A percentile compares a stretch with the other conserved stretches of the same genome.
Conservation (phyloP, 2,329 filamentous ascomycete species). For the Penicillium sclerotiorum region DNA sequence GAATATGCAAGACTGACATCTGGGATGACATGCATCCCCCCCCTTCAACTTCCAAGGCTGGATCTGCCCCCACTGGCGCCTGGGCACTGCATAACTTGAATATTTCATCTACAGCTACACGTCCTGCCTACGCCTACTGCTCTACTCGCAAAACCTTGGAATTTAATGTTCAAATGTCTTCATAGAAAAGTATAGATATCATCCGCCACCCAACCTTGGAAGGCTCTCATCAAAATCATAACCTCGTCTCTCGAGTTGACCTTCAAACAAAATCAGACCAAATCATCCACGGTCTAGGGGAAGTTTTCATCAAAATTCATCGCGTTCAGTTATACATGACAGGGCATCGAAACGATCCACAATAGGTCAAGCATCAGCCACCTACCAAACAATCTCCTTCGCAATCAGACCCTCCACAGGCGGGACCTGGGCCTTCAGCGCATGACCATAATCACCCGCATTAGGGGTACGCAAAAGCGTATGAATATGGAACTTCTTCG, state of each 20-base stretch:
- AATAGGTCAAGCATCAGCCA: constrained; percentile 1
- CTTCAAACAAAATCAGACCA: constrained; percentile 10
- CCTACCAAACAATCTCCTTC: constrained; percentile 41
- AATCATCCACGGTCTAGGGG: constrained; percentile 7
- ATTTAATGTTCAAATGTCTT: no score
- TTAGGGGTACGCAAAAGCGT: constrained; percentile 74
- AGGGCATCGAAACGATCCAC: background rate
- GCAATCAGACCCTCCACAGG: constrained; percentile 39
- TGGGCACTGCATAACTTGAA: no score
- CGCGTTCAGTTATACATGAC: constrained; percentile 18
- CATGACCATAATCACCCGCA: constrained; percentile 72
- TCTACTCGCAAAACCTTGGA: no score
- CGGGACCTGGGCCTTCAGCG: constrained; percentile 45
- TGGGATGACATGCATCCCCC: no score
- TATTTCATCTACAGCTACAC: no score
- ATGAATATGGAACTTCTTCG: constrained; percentile 78
- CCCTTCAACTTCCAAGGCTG: no score
- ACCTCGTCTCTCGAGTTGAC: constrained; percentile 13
- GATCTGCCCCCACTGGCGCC: no score
- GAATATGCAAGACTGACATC: no score
- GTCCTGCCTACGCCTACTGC: no score
- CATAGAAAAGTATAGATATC: no score
- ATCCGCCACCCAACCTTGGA: no score
- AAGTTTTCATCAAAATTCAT: constrained; percentile 18
- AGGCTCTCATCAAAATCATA: no score